These are phyloP conservation scores for Calonectria multiphialidica DNA, from an alignment of 2,329 filamentous ascomycete species.

Conservation along the genomic window DNA sequence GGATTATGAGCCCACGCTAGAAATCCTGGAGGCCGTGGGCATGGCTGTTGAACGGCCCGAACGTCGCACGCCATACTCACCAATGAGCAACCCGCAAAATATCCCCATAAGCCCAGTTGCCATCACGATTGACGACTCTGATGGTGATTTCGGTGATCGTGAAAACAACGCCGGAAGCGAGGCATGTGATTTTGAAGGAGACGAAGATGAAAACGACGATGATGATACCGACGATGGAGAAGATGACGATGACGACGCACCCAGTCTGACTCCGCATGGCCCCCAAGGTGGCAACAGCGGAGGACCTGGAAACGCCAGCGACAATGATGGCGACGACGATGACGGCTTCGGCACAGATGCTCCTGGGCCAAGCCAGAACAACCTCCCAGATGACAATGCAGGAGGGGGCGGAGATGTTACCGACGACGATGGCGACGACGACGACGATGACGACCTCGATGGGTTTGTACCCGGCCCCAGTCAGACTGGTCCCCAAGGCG, in stretches of 20 bases:
- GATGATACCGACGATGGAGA: slow-evolving; percentile 5
- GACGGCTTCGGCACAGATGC: neutral
- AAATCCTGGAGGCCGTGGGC: slow-evolving; percentile 4
- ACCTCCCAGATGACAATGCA: neutral
- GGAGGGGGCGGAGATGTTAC: neutral
- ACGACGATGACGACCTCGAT: neutral
- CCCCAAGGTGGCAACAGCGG: neutral
- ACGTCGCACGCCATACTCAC: neutral
- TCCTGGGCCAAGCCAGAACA: neutral
- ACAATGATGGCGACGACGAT: neutral
- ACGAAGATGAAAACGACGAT: neutral
- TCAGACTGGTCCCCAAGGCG: neutral
- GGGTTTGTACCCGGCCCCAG: neutral
- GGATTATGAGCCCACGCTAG: slow-evolving; percentile 12
- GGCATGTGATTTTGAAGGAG: neutral
- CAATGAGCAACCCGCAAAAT: neutral
- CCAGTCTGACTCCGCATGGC: too few relatives aligned
- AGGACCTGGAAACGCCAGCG: neutral
- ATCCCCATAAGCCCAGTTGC: neutral
- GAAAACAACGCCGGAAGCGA: neutral
- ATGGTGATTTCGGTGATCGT: neutral
- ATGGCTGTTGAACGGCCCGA: neutral
- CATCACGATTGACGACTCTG: neutral
- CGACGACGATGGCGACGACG: neutral
- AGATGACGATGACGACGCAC: neutral